These are phyloP conservation scores for Alternaria triticina DNA, from an alignment of 2,329 filamentous ascomycete genomes.

Conservation along the genomic window DNA sequence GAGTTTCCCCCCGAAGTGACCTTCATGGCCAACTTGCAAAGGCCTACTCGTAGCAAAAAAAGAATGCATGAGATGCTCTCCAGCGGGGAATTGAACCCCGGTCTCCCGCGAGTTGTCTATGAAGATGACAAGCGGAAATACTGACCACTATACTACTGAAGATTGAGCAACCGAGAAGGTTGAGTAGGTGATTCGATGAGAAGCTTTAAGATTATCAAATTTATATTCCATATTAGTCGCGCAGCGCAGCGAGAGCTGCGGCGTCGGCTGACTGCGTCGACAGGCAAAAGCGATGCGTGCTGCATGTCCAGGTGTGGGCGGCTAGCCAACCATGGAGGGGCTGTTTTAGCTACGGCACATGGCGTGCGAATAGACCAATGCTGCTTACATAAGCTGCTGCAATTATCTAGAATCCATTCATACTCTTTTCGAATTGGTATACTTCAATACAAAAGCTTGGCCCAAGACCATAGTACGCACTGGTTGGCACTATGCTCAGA, in stretches of 20 bases:
- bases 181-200: neutral
- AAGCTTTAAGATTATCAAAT: neutral
- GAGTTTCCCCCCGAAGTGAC: neutral
- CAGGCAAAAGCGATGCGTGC: neutral
- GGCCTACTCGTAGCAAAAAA: neutral
- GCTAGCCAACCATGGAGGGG: neutral
- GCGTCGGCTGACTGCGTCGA: neutral
- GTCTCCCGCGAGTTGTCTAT: neutral
- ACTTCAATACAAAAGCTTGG: neutral
- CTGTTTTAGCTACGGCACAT: neutral
- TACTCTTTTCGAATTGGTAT: neutral
- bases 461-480: neutral
- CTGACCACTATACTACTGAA: conserved; percentile 4
- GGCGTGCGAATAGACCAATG: neutral
- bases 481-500: neutral
- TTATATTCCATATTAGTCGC: neutral
- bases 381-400: neutral
- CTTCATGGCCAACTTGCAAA: neutral
- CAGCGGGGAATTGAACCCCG: neutral
- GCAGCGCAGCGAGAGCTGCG: neutral
- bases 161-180: neutral
- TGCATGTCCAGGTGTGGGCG: neutral
- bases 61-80: neutral
- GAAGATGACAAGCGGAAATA: conserved; percentile 1
- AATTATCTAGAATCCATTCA: neutral